A percentile compares a stretch with the other conserved stretches of the same genome.
These are phyloP conservation scores for Sclerotinia spermophila DNA, from an alignment of 2,329 filamentous ascomycete species.

Conservation along the genomic window DNA sequence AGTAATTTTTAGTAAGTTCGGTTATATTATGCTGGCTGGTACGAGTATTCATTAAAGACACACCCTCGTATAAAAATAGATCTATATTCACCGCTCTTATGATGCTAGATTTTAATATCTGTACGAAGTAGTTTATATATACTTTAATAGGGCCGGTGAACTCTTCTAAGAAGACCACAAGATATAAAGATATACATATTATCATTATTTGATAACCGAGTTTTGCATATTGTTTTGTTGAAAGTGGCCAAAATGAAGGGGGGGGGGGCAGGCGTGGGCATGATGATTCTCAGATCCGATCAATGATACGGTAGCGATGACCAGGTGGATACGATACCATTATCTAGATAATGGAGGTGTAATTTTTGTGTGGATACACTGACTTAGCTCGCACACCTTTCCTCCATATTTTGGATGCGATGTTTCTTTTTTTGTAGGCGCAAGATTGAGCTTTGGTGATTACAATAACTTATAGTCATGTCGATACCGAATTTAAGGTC, in stretches of 20 bases:
- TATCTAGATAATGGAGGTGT: slow-evolving; percentile 2
- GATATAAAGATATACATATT: background rate
- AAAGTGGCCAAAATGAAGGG: background rate
- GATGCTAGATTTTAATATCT: no score
- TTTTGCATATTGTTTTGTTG: background rate
- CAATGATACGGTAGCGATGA: background rate
- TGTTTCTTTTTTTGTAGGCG: background rate
- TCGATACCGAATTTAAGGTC: background rate
- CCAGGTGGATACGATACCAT: background rate
- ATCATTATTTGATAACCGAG: background rate
- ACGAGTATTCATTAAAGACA: no score
- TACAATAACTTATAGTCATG: background rate
- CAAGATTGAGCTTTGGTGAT: background rate
- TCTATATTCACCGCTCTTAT: background rate
- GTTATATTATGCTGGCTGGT: no score
- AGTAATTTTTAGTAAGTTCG: no score
- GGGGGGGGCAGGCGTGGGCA: background rate
- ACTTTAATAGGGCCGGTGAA: background rate
- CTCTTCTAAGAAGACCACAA: background rate
- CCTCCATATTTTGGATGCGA: background rate
- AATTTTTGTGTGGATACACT: slow-evolving; percentile 1
- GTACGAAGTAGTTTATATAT: background rate
- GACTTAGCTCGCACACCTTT: background rate
- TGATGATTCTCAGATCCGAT: background rate
- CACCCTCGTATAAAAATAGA: no score